Evolutionary conservation across 2,329 filamentous ascomycete genomes (phyloP), one percentile per base, ranked within the genome.

Genomic region (Colletotrichum godetiae): DNA sequence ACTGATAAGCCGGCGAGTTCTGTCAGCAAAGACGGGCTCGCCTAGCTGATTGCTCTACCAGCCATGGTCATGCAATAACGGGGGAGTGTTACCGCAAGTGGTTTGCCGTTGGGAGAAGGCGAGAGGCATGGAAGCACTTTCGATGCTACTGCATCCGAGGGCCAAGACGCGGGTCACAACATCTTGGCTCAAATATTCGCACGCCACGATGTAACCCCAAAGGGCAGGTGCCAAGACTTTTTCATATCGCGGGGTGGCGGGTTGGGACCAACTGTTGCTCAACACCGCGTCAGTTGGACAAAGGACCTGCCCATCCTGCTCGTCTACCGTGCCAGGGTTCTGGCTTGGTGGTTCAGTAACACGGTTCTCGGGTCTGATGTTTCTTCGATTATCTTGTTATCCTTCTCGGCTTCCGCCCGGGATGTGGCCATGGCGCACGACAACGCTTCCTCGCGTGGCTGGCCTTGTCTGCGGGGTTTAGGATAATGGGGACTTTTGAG

Each of bases 191-290:
- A 24, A 31, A 55, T 56, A 33, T 59, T 29, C 4, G 59, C 33
- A 53, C 70, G 60, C 59, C 60, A 52, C 70, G 55, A 61, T 70
- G 70, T 73, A 70, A 70, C 70, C 67, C 1, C 35, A 70, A 65
- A 35, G 11, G 70, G 70, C 70, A 73, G 70, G 70, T 73, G 70
- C 70, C 67, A 73, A 73, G 70, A 29, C 60, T 60, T 46, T 37
- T 63, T 33, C 46, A 70, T 65, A 65, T 65, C 66, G 59, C 33
- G 37, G 59, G 53, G 53, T 42, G 42, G 67, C 42, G 59, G 31
- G 31, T 29, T 37, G 37, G 42, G 46, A 52, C 66, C 63, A 67
- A 62, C 68, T 24, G n/a, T 31, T 57, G 33, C 42, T n/a, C 31
- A 53, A 37, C 65, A 19, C 24, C 29, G 29, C 52, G 42, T 35